phyloP scores from a whole-genome alignment of 2,329 filamentous ascomycete genomes.

The Pochonia chlamydosporia region DNA sequence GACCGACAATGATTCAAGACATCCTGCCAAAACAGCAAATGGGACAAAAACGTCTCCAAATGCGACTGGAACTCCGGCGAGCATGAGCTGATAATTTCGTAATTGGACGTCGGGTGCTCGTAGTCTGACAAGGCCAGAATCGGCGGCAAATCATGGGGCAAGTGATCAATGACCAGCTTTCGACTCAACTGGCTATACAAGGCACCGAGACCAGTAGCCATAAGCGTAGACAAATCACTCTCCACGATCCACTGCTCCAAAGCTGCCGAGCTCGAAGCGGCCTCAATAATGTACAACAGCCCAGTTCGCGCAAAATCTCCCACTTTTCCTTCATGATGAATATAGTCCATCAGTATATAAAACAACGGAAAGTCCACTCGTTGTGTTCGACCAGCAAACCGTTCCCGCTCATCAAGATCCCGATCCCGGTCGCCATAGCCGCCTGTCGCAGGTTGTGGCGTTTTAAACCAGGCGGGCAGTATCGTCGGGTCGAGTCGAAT shows the following conservation, averaged over 20 bases:
- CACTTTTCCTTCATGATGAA: conserved; percentile 89
- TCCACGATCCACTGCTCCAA: conserved; percentile 96
- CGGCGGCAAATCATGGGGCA: conserved; percentile 69
- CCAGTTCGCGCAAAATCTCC: conserved; percentile 96
- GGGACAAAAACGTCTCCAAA: conserved; percentile 88
- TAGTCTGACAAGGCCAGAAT: conserved; percentile 89
- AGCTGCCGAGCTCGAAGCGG: conserved; percentile 72
- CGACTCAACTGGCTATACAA: conserved; percentile 61
- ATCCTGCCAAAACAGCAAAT: conserved; percentile 96
- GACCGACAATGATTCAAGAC: conserved; percentile 94
- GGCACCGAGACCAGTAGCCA: conserved; percentile 91
- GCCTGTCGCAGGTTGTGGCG: conserved; percentile 26
- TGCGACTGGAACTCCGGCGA: conserved; percentile 75
- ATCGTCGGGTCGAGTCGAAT: conserved; percentile 85
- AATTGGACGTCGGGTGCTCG: conserved; percentile 61
- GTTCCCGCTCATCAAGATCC: conserved; percentile 59
- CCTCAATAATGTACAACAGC: conserved; percentile 91
- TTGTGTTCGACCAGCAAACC: conserved; percentile 78
- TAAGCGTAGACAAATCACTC: conserved; percentile 90
- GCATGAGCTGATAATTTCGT: conserved; percentile 69
- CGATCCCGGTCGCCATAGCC: conserved; percentile 31
- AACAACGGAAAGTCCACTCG: conserved; percentile 93
- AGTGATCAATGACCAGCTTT: conserved; percentile 76
- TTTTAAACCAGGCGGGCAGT: conserved; percentile 85
- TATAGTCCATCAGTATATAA: conserved; percentile 92